phyloP scores from a whole-genome alignment of 345 rosid genomes.

The Salix koriyanagi region DNA sequence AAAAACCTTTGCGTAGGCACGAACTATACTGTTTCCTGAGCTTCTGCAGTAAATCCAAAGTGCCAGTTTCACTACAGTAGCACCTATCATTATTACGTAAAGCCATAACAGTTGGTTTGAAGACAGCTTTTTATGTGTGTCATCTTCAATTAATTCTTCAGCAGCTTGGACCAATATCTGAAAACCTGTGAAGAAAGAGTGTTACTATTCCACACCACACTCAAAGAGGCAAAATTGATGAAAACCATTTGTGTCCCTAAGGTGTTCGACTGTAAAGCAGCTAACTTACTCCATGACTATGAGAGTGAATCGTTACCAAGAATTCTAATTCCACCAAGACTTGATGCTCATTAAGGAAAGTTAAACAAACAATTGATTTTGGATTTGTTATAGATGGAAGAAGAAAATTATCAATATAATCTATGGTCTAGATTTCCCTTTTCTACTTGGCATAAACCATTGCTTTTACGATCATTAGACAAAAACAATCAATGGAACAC shows the following conservation, averaged over 20 bases:
- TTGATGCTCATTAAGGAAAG: background rate
- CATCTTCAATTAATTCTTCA: conserved; percentile 47
- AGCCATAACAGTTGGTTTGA: conserved; percentile 56
- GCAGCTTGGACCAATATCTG: conserved; percentile 73
- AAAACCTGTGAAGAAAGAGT: conserved; percentile 47
- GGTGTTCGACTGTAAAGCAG: background rate
- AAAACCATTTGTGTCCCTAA: background rate
- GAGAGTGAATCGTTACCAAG: background rate
- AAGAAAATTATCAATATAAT: background rate
- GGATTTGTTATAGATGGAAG: background rate
- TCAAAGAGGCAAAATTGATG: background rate
- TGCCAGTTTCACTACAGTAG: conserved; percentile 62
- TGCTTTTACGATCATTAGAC: background rate
- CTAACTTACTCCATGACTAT: background rate
- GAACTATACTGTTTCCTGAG: conserved; percentile 72
- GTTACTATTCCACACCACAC: background rate
- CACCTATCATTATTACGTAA: conserved; percentile 73
- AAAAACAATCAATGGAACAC: background rate
- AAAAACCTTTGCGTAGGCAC: conserved; percentile 83
- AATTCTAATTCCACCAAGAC: background rate
- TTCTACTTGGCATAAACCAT: background rate
- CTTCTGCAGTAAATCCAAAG: conserved; percentile 87
- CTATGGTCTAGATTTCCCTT: background rate
- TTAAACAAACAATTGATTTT: background rate
- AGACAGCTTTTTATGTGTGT: conserved; percentile 47